A percentile compares a stretch with the other conserved stretches of the same genome.
phyloP scores from a whole-genome alignment of 176 grass and related monocot genomes.

The Alopecurus myosuroides region DNA sequence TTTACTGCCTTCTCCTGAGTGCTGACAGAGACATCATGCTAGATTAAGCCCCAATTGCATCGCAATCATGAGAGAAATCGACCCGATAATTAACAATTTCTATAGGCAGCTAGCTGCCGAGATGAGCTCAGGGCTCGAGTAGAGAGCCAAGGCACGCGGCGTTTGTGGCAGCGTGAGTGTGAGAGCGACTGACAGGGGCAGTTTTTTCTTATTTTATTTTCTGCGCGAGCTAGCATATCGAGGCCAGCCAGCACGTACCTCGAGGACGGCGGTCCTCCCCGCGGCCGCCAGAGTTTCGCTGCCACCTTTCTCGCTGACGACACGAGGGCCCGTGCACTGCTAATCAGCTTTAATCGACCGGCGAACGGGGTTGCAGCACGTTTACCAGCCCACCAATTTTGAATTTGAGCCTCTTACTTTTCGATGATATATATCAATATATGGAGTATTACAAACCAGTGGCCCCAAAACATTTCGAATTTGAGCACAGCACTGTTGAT shows the following conservation, averaged over 20 bases:
- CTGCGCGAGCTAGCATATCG: neutral
- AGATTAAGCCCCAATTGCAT: neutral
- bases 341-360: too few species aligned
- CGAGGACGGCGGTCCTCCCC: neutral
- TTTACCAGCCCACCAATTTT: too few species aligned
- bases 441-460: too few species aligned
- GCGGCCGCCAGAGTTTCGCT: too few species aligned
- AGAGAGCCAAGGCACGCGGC: neutral
- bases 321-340: too few species aligned
- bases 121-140: neutral
- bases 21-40: neutral
- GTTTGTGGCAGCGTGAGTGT: neutral
- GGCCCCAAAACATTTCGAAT: too few species aligned
- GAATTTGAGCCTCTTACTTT: too few species aligned
- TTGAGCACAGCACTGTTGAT: too few species aligned
- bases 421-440: too few species aligned
- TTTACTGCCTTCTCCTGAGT: too few species aligned
- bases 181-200: neutral
- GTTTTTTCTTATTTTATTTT: neutral
- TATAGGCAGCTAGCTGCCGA: neutral
- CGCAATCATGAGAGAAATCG: neutral
- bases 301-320: too few species aligned
- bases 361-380: too few species aligned
- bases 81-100: neutral
- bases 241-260: neutral